Evolutionary conservation across 805 yeast genomes (phyloP).

Genomic region (Metschnikowia gelsemii): DNA sequence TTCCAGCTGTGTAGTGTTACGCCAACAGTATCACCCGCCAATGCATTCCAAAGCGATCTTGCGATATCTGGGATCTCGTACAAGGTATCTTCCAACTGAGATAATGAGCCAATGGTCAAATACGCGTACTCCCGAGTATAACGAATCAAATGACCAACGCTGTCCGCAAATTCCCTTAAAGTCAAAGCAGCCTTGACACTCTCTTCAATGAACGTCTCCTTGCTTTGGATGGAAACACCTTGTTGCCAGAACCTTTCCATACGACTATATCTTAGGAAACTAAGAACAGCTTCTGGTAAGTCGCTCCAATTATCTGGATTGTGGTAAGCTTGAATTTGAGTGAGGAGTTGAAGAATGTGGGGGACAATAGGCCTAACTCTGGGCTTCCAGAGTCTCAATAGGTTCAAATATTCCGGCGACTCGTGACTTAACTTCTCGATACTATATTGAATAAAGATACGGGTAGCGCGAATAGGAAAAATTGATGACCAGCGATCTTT

Average conservation of each 20-base stretch:
- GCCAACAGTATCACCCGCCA: slow-evolving; percentile 82
- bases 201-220: slow-evolving; percentile 92
- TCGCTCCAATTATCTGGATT: slow-evolving; percentile 90
- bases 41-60: slow-evolving; percentile 72
- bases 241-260: slow-evolving; percentile 98
- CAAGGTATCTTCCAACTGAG: slow-evolving; percentile 84
- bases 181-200: slow-evolving; percentile 93
- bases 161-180: slow-evolving; percentile 93
- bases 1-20: slow-evolving; percentile 96
- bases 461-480: slow-evolving; percentile 93
- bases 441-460: slow-evolving; percentile 92
- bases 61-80: slow-evolving; percentile 86
- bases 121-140: slow-evolving; percentile 96
- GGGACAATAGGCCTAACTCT: slow-evolving; percentile 90
- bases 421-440: slow-evolving; percentile 86
- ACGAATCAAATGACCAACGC: slow-evolving; percentile 92
- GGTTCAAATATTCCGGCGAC: slow-evolving; percentile 66
- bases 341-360: slow-evolving; percentile 78
- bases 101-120: slow-evolving; percentile 81
- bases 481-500: slow-evolving; percentile 91
- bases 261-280: slow-evolving; percentile 86
- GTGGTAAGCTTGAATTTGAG: slow-evolving; percentile 92
- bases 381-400: slow-evolving; percentile 86
- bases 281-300: slow-evolving; percentile 84
- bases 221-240: slow-evolving; percentile 91